A percentile compares a stretch with the other conserved stretches of the same genome.
These are phyloP conservation scores for Aphanomyces euteiches DNA, from an alignment of 352 stramenopile species.

Conservation along the genomic window DNA sequence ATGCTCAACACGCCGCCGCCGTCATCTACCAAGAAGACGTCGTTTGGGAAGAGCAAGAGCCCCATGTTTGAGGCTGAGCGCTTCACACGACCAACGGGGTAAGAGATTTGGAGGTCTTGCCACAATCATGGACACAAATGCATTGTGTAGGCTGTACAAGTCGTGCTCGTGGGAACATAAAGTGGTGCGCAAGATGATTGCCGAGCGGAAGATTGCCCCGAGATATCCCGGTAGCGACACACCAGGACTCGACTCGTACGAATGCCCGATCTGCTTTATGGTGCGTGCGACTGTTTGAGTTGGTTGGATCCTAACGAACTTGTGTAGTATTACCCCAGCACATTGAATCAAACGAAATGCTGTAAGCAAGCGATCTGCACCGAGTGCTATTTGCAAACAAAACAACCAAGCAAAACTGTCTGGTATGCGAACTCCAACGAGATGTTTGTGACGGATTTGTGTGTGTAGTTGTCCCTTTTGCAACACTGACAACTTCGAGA, in stretches of 20 bases:
- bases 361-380: slow-evolving; percentile 74
- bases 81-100: slow-evolving; percentile 28
- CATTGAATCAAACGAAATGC: slow-evolving; percentile 54
- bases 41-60: slow-evolving; percentile 13
- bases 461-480: slow-evolving; percentile 72
- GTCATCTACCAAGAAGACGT: not conserved
- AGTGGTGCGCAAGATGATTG: slow-evolving; percentile 54
- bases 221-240: slow-evolving; percentile 59
- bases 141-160: slow-evolving; percentile 54
- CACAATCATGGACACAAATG: not conserved
- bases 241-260: slow-evolving; percentile 45
- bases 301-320: slow-evolving; percentile 1
- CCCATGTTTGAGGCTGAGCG: slow-evolving; percentile 17
- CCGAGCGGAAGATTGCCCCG: slow-evolving; percentile 69
- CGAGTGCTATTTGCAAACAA: slow-evolving; percentile 55
- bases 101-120: not conserved
- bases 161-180: slow-evolving; percentile 75
- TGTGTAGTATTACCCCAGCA: slow-evolving; percentile 51
- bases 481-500: slow-evolving; percentile 57
- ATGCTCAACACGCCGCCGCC: not conserved
- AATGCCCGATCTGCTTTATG: slow-evolving; percentile 86
- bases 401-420: slow-evolving; percentile 39
- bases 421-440: slow-evolving; percentile 33
- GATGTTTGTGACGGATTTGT: not conserved
- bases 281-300: slow-evolving; percentile 6